Conservation (phyloP, 2,329 filamentous ascomycete species). For the Chaetothyriales sp. region DNA sequence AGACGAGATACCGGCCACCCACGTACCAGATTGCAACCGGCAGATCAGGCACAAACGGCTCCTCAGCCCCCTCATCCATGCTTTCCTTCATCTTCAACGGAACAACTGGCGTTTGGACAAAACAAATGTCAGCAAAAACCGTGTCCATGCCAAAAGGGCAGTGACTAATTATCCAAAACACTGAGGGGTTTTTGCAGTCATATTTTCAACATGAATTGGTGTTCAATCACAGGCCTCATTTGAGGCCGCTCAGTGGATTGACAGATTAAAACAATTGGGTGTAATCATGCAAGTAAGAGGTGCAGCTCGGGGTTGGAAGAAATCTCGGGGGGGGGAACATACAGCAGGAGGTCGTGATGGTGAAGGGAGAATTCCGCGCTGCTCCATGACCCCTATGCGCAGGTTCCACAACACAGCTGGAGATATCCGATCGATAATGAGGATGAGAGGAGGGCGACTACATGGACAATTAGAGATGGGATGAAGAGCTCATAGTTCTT, state of each 20-base stretch:
- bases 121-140: slow-evolving; percentile 1
- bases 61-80: slow-evolving; percentile 17
- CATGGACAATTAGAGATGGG: neutral
- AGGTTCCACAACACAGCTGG: neutral
- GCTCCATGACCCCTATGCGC: neutral
- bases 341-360: neutral
- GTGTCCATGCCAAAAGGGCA: slow-evolving; percentile 8
- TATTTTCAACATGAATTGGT: slow-evolving; percentile 34
- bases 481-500: too few species aligned
- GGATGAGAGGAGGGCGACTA: too few species aligned
- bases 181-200: slow-evolving; percentile 8
- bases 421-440: neutral
- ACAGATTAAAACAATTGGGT: slow-evolving; percentile 53
- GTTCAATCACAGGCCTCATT: slow-evolving; percentile 32
- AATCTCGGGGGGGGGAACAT: neutral
- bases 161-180: slow-evolving; percentile 19
- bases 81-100: slow-evolving; percentile 4
- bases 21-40: slow-evolving; percentile 69
- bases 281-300: slow-evolving; percentile 42
- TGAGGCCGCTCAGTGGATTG: slow-evolving; percentile 58
- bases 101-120: neutral
- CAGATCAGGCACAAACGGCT: slow-evolving; percentile 25
- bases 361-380: neutral
- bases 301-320: neutral
- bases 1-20: slow-evolving; percentile 70